A percentile compares a stretch with the other conserved stretches of the same genome.
Conservation (phyloP, 2,329 filamentous ascomycete genomes). For the Talaromyces sp. region DNA sequence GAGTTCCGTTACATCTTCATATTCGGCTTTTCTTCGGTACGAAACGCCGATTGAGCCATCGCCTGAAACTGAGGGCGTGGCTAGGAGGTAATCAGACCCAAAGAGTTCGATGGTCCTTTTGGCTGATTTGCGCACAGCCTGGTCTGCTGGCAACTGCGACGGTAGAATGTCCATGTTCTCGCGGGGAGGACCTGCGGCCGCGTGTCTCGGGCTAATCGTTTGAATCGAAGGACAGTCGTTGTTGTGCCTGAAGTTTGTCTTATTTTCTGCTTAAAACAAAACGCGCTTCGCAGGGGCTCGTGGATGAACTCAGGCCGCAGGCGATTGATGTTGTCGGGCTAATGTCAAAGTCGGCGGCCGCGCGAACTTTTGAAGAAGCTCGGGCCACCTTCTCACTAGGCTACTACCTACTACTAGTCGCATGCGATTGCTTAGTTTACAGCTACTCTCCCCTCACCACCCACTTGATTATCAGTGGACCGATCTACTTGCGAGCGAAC, state of each 20-base stretch:
- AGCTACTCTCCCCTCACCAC: neutral
- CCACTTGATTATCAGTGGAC: neutral
- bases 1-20: conserved; percentile 69
- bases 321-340: neutral
- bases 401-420: neutral
- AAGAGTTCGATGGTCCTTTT: conserved; percentile 46
- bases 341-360: neutral
- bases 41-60: conserved; percentile 40
- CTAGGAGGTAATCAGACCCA: conserved; percentile 42
- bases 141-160: conserved; percentile 18
- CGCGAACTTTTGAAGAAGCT: conserved; percentile 13
- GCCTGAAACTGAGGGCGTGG: conserved; percentile 38
- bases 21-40: conserved; percentile 57
- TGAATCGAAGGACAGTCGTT: neutral
- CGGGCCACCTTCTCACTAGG: conserved; percentile 9
- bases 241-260: neutral
- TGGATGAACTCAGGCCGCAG: neutral
- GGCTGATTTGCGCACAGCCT: conserved; percentile 37
- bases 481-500: neutral
- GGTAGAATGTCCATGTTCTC: conserved; percentile 1
- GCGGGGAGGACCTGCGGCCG: neutral
- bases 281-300: neutral
- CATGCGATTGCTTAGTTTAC: neutral
- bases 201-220: neutral
- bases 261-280: neutral